These are phyloP conservation scores for Auxenochlorella protothecoides DNA, from an alignment of 139 green algal genomes.

Conservation along the genomic window DNA sequence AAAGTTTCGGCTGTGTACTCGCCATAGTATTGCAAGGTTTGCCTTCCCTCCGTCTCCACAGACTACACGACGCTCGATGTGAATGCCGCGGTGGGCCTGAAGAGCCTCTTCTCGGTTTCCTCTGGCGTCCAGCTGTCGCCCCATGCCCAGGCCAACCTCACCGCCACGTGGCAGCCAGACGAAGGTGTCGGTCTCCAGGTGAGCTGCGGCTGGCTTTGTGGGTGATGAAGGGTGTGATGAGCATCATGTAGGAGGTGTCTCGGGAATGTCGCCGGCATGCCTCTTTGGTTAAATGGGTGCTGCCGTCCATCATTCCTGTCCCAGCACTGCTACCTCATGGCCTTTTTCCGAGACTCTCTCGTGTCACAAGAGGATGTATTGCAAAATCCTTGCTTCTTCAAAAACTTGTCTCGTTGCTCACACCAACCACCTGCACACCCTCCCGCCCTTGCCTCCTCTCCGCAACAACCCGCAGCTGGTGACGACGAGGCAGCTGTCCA, in stretches of 20 bases:
- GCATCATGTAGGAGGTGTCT: no score
- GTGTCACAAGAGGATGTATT: not conserved
- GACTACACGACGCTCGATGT: not conserved
- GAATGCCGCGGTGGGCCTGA: slow-evolving; percentile 18
- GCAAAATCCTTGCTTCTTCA: not conserved
- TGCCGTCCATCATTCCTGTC: not conserved
- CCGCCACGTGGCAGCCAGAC: slow-evolving; percentile 19
- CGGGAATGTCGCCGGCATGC: no score
- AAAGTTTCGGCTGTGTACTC: no score
- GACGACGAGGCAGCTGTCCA: slow-evolving; percentile 19
- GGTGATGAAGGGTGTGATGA: no score
- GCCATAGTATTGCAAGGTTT: no score
- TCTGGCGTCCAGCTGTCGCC: slow-evolving; percentile 18
- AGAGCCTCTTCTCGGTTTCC: slow-evolving; percentile 18
- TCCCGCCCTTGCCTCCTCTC: not conserved
- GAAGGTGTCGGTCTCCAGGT: slow-evolving; percentile 26
- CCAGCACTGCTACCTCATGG: not conserved
- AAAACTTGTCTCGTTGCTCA: no score
- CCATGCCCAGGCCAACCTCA: slow-evolving; percentile 3
- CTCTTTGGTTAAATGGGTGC: no score
- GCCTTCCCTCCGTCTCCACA: no score
- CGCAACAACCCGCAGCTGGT: slow-evolving; percentile 4
- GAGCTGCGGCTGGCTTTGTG: not conserved
- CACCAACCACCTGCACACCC: not conserved
- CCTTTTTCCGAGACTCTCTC: not conserved